Base-by-base conservation (phyloP, 352 stramenopile species). In the Blastocystis sp. region DNA sequence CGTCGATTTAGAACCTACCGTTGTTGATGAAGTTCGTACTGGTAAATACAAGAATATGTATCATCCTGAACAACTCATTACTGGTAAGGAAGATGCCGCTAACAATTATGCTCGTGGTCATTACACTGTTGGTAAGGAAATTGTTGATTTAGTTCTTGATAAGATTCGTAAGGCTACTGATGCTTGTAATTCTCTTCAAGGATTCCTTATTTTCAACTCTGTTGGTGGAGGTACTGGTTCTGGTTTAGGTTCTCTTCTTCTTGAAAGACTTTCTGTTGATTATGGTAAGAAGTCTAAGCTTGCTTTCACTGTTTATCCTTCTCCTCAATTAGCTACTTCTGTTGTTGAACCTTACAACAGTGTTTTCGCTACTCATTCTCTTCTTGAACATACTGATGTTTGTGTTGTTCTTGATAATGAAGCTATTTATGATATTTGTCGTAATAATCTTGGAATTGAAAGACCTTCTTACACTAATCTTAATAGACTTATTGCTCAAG, bases 321-420 rank as follows among this genome's bases (percentile, higher is more conserved):
- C 86, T 67, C 88, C 88, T 7, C 80, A 94, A 68, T 81, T 95
- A 43, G 92, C 84, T 6, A 93, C 83, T 37, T 84, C 87, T 43
- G 84, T 96, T 28, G 88, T 96, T 4, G 88, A 96, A 72, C 89
- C 89, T 4, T 97, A 97, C 80, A 95, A 95, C 79, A 86, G 78
- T 2, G 83, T 94, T 39, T 74, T 95, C 19, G 93, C 83, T 2
- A 93, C 84, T 19, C 86, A 95, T 70, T 73, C 81, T 21, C 77
- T 95, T 27, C 73, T 95, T 23, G 86, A 95, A 73, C 81, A 95
- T 76, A 94, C 86, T n/a, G 88, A 95, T 65, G 81, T 84, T 35
- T 87, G 82, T 19, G 80, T 95, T 49, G 91, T 87, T 72, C 70
- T 95, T 31, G 88, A 95, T 72, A 95, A 95, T 67, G 86, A 95